Evolutionary conservation across 192 early-diverging fungal genomes (phyloP), one percentile per base, ranked within the genome.

Genomic region (Backusella luteola): DNA sequence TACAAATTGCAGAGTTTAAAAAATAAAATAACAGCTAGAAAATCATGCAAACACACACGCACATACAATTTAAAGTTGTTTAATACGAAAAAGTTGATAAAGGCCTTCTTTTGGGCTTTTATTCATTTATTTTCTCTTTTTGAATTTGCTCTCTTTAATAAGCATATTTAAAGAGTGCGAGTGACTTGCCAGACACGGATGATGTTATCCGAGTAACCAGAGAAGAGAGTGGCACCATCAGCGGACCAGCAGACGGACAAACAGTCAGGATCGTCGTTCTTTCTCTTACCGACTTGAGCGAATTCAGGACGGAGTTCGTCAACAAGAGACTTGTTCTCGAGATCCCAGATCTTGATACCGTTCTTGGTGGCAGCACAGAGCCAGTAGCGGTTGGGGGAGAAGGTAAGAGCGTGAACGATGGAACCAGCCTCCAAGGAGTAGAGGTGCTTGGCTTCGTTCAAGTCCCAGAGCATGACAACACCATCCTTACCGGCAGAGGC

Each of bases 371-470:
- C 98, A 84, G 97, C 98, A 90, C 96, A 97, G 86, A 99, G 92
- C 98, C 98, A 99, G 95, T 99, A 99, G 77, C 97, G 91, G 95
- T 99, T 98, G 83, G 98, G 98, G 78, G 96, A 98, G 94, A 99
- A 99, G 79, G 91, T 91, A 69, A 99, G 90, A 75, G 96, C 92
- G 90, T 99, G 95, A 93, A 99, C 95, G 83, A 92, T 87, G 87
- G 94, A 94, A 74, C 93, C 95, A 82, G 95, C 97, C 85, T 97
- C 96, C 71, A 99, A 89, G 66, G 96, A 96, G 95, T 99, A 98
- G 81, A 99, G 90, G 96, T 99, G 98, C 94, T 98, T 98, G 91
- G 92, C 94, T 79, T 99, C 98, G 90, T 98, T 98, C 75, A 99
- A 89, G 85, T 99, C 98, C 98, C 98, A 99, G 80, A 99, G 92